phyloP scores from a whole-genome alignment of 1,284 basidiomycete genomes.

The Heterobasidion irregulare region DNA sequence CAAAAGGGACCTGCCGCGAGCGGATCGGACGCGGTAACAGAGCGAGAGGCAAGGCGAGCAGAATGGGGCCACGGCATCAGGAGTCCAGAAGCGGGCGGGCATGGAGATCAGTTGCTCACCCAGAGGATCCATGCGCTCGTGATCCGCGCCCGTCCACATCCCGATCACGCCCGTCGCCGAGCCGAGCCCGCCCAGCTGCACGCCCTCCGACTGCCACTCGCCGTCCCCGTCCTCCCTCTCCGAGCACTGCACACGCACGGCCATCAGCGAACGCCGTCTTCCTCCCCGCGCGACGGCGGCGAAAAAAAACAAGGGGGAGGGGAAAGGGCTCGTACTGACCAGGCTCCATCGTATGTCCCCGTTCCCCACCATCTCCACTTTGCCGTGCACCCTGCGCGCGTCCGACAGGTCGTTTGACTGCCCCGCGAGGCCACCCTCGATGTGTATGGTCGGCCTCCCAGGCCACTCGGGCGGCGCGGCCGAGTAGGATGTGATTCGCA shows the following conservation, averaged over 20 bases:
- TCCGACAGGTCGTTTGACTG: constrained; percentile 16
- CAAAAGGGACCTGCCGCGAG: constrained; percentile 36
- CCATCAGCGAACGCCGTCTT: not conserved
- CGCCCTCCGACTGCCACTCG: constrained; percentile 46
- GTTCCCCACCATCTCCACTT: constrained; percentile 40
- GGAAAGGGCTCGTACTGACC: constrained; percentile 22
- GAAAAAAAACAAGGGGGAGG: not conserved
- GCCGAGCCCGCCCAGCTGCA: constrained; percentile 47
- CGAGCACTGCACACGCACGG: constrained; percentile 11
- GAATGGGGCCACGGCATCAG: not conserved
- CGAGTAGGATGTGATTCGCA: constrained; percentile 36
- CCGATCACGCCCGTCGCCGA: constrained; percentile 45
- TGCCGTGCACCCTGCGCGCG: constrained; percentile 29
- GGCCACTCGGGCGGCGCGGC: constrained; percentile 24
- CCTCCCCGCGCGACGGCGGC: no score
- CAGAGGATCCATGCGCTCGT: constrained; percentile 35
- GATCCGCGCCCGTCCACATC: constrained; percentile 51
- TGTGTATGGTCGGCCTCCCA: constrained; percentile 40
- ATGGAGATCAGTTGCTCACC: constrained; percentile 24
- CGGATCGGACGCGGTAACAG: not conserved
- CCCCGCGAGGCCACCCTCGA: constrained; percentile 36
- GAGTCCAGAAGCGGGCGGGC: not conserved
- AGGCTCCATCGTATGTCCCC: constrained; percentile 45
- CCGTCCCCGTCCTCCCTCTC: constrained; percentile 15
- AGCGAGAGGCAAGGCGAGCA: not conserved